A percentile compares a stretch with the other conserved stretches of the same genome.
These are phyloP conservation scores for Inga leiocalycina DNA, from an alignment of 306 rosid genomes.

Conservation along the genomic window DNA sequence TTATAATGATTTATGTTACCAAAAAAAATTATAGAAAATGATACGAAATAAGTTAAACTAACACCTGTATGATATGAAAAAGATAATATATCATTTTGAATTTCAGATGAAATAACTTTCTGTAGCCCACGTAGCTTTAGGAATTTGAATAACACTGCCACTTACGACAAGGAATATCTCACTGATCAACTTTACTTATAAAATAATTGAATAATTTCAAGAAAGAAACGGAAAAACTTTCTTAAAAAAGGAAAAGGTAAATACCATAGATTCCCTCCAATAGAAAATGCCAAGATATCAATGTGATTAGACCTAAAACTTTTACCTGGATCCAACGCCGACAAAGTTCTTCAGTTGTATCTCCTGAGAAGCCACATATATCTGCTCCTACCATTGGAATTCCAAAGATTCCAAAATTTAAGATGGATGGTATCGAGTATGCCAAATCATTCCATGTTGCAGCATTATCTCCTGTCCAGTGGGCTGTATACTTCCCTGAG, in stretches of 20 bases:
- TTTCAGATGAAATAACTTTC: background rate
- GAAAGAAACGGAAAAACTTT: background rate
- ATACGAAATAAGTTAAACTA: background rate
- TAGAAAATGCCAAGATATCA: background rate
- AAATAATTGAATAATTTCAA: background rate
- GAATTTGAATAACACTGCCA: background rate
- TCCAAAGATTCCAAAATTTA: slow-evolving; percentile 82
- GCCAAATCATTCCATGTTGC: slow-evolving; percentile 88
- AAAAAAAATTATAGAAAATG: too few relatives aligned
- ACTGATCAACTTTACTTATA: background rate
- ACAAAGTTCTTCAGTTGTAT: slow-evolving; percentile 88
- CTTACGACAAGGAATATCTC: background rate
- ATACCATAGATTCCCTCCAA: background rate
- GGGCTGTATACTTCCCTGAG: slow-evolving; percentile 86
- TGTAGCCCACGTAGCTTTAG: background rate
- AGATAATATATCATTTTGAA: background rate
- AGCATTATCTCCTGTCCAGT: slow-evolving; percentile 94
- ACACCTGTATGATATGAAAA: background rate
- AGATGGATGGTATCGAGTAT: slow-evolving; percentile 65
- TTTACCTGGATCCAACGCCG: slow-evolving; percentile 90
- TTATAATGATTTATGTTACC: background rate
- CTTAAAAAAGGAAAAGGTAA: background rate
- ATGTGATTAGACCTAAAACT: background rate
- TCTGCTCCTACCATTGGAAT: slow-evolving; percentile 96
- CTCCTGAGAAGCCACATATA: slow-evolving; percentile 69